Base-by-base conservation (phyloP, 495 filamentous ascomycete genomes). In the Penicillium canescens region DNA sequence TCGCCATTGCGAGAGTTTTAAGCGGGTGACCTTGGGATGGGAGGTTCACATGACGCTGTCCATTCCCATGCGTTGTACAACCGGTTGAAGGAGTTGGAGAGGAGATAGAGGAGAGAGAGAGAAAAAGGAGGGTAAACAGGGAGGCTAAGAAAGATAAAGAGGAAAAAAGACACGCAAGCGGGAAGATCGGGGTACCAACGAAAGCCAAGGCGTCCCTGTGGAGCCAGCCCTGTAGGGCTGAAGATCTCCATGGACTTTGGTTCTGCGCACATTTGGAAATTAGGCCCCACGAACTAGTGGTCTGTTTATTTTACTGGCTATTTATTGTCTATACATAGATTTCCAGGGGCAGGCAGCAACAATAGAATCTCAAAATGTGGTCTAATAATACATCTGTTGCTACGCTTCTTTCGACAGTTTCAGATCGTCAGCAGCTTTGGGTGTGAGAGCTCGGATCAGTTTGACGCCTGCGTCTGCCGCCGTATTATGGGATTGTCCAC, bases 381-480 rank as follows among this genome's bases (percentile, higher is more conserved):
- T 36, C 43, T 46, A 39, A 24, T 36, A 42, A 47, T 42, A 47
- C 21, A 45, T 33, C n/a, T 6, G 9, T 23, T 4, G 9, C 46
- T 62, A 63, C 47, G 57, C 60, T 18, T 59, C 36, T 53, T 68
- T 66, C 0, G 43, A 43, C 45, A 33, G 33, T 35, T 65, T 65
- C 10, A 3, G 10, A 3, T 41, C 53, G 36, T 55, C 28, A 20
- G 14, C 44, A 9, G 13, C 13, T 18, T 50, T 54, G 4, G 43
- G 20, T 16, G 42, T 58, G 42, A 76, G 46, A 16, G 68, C 70
- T n/a, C 65, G 65, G 36, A 76, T 76, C 45, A 76, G 48, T 39
- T 68, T 71, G 38, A 66, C 57, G 48, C 73, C 73, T 8, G 63
- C 63, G n/a, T 74, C 66, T 1, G 61, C 62, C 10, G 59, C 60